Base-by-base conservation (phyloP, 2,329 filamentous ascomycete species). In the Beauveria pseudobassiana region DNA sequence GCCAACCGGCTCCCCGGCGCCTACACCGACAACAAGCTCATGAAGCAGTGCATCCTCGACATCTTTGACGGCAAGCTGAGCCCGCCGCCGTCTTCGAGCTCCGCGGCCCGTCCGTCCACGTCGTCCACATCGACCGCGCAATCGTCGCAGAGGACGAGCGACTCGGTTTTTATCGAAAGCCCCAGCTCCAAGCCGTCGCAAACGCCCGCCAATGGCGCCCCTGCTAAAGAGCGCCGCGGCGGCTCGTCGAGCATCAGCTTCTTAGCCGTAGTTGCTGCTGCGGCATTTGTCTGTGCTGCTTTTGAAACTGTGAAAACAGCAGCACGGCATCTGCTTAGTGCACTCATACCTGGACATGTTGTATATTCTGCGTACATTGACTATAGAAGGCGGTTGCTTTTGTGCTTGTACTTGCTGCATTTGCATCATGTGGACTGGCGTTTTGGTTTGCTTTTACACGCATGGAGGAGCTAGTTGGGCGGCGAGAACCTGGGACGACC, bases 21-120 rank as follows among this genome's bases (percentile, higher is more conserved):
- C 3, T 75, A 69, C 59, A 65, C 59, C 48, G 75, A 80, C 65
- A 77, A 74, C 64, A 63, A 73, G n/a, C 66, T 80, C 34, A 74
- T 78, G 74, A 72, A 72, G 50, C 64, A 77, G 64, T 80, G 77
- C 64, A 69, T 79, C 7, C 65, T 79, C n/a, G 71, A 65, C 8
- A 69, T 73, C 0, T 77, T 77, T 68, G 63, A 65, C 18, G 64
- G 67, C 34, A 62, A 67, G 24, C 62, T 60, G 26, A 63, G 57
- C 12, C 56, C 63, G 5, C 24, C 49, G 3, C 51, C 63, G 3
- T 28, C 51, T 0, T 57, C 62, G 6, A 59, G 57, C 10, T 63
- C 63, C 5, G 16, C 60, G 18, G 18, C 28, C 4, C 24, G 30
- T 50, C 45, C 61, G 5, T 16, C 34, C 12, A 38, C 12, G 12